Evolutionary conservation across 495 filamentous ascomycete genomes (phyloP), one percentile per base, ranked within the genome.

Genomic region (Sabuloglossum arenarium): DNA sequence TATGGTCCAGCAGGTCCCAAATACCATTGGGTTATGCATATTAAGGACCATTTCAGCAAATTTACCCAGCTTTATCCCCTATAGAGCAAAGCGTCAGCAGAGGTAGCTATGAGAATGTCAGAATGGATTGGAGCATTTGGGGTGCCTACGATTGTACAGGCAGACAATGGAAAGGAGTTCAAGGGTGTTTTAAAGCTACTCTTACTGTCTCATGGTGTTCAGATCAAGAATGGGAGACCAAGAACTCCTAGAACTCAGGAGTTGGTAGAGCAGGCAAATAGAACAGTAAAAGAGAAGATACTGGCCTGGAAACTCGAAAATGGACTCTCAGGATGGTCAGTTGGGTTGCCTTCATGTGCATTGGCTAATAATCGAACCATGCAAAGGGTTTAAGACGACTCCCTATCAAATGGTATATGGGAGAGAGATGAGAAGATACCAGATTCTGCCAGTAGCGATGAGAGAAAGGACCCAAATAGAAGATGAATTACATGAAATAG

Each of bases 61-160:
- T 39, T 39, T 16, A 8, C 34, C 8, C 8, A 8, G 8, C 34
- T 39, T 39, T 39, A 16, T 8, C 34, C 34, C 8, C 34, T 39
- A 16, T 0, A 31, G 23, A 43, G 8, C 16, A 39, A 39, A 16
- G 34, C 8, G 16, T 8, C 34, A 8, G 34, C 34, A 8, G 8
- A 8, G 34, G 16, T n/a, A 6, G 16, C 58, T 1, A n/a, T 24
- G 8, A 23, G 34, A 8, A 6, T 61, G 11, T 16, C 6, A 1
- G 0, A 11, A 10, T 60, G 31, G 29, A 60, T 59, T 29, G 14
- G 25, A 34, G 37, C 27, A 1, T 56, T 56, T 56, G 32, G 42
- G 8, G n/a, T n/a, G n/a, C n/a, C n/a, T n/a, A n/a, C n/a, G n/a
- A n/a, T n/a, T n/a, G n/a, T n/a, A n/a, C n/a, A n/a, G n/a, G n/a